Percentiles rank a stretch among this genome's conserved stretches.
These are phyloP conservation scores for Aspergillus sp. DNA, from an alignment of 2,329 filamentous ascomycete genomes.

Conservation along the genomic window DNA sequence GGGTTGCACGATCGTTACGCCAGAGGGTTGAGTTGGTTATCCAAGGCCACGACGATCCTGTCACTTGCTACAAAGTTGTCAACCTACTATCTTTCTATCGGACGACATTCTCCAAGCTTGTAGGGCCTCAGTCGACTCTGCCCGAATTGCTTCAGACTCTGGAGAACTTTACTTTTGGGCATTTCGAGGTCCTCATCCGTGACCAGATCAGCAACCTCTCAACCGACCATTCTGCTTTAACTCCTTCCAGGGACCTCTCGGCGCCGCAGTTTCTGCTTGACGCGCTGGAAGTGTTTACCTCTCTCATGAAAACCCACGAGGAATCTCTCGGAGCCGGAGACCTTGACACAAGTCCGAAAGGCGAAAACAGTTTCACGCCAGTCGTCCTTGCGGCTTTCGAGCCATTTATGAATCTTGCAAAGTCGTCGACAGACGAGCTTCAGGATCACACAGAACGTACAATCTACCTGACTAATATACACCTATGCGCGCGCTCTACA, in stretches of 20 bases:
- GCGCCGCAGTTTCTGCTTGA: conserved; percentile 74
- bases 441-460: conserved; percentile 36
- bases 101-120: conserved; percentile 69
- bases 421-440: conserved; percentile 43
- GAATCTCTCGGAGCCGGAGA: conserved; percentile 53
- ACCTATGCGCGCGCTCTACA: conserved; percentile 31
- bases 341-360: conserved; percentile 41
- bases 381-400: conserved; percentile 73
- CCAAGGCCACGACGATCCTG: conserved; percentile 82
- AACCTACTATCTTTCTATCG: conserved; percentile 87
- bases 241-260: conserved; percentile 61
- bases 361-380: conserved; percentile 61
- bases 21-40: conserved; percentile 87
- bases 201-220: conserved; percentile 60
- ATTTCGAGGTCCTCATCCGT: conserved; percentile 72
- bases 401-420: conserved; percentile 63
- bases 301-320: conserved; percentile 79
- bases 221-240: conserved; percentile 62
- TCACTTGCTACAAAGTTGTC: conserved; percentile 78
- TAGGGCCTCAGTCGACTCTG: conserved; percentile 60
- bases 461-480: conserved; percentile 40
- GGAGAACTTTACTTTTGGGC: conserved; percentile 66
- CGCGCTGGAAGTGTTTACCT: conserved; percentile 64
- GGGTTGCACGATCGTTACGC: conserved; percentile 72
- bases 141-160: conserved; percentile 59